Evolutionary conservation across 2,329 filamentous ascomycete species (phyloP).

Genomic region (Pestalotiopsis fici): DNA sequence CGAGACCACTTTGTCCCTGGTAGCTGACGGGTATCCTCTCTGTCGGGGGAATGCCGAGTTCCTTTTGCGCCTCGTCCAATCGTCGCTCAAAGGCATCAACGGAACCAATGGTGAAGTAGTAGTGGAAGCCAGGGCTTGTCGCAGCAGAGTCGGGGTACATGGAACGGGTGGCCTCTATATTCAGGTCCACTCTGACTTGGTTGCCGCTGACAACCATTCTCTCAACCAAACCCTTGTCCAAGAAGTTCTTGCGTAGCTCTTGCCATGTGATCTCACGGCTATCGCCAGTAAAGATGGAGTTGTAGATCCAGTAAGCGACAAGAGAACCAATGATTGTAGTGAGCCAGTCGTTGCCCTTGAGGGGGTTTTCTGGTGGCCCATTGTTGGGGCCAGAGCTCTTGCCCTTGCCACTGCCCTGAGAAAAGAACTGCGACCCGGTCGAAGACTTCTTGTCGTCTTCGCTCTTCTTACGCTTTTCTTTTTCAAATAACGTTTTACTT

Average conservation of each 20-base stretch:
- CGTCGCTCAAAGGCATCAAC: slow-evolving; percentile 89
- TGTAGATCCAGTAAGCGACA: slow-evolving; percentile 45
- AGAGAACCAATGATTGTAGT: slow-evolving; percentile 54
- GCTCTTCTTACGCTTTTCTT: not conserved
- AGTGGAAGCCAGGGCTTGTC: slow-evolving; percentile 70
- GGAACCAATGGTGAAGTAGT: slow-evolving; percentile 95
- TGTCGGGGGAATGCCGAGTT: slow-evolving; percentile 81
- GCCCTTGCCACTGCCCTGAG: slow-evolving; percentile 7
- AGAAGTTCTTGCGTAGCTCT: slow-evolving; percentile 88
- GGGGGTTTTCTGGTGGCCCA: slow-evolving; percentile 9
- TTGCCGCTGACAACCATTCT: slow-evolving; percentile 82
- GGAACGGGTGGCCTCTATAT: slow-evolving; percentile 70
- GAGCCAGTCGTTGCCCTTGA: slow-evolving; percentile 32
- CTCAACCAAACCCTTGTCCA: slow-evolving; percentile 94
- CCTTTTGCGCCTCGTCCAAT: slow-evolving; percentile 83
- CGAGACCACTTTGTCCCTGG: slow-evolving; percentile 72
- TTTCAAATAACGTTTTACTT: not conserved
- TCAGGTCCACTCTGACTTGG: slow-evolving; percentile 77
- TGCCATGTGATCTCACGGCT: slow-evolving; percentile 91
- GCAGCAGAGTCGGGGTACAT: slow-evolving; percentile 78
- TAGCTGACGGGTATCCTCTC: slow-evolving; percentile 95
- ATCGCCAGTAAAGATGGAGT: slow-evolving; percentile 43
- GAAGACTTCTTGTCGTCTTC: slow-evolving; percentile 3
- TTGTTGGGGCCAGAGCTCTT: not conserved
- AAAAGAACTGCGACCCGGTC: not conserved